phyloP scores from a whole-genome alignment of 2,329 filamentous ascomycete species.

The Trichoderma afroharzianum region DNA sequence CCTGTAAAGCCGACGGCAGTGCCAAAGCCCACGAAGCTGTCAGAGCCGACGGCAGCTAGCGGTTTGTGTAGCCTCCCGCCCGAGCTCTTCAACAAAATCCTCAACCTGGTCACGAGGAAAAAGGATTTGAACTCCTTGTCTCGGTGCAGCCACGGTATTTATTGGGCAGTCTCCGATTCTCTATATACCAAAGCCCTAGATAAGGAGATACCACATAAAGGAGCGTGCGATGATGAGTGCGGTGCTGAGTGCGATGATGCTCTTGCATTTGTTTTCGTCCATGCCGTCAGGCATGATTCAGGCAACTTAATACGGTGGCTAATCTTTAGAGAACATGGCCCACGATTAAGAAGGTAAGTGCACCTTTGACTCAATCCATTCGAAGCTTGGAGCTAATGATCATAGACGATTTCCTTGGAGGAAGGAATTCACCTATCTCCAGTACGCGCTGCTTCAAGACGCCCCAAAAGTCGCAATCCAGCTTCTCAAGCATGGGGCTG shows the following conservation, averaged over 20 bases:
- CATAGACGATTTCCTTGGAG: background rate
- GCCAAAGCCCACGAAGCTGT: no score
- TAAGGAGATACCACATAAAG: background rate
- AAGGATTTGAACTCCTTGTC: background rate
- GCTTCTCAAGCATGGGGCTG: constrained; percentile 11
- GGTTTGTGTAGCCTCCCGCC: background rate
- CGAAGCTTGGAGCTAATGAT: background rate
- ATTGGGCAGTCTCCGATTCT: background rate
- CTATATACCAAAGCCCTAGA: background rate
- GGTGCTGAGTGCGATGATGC: background rate
- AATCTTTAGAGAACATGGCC: background rate
- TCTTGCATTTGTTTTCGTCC: background rate
- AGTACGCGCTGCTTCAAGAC: constrained; percentile 12
- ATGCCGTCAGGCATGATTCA: constrained; percentile 10
- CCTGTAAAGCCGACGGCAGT: no score
- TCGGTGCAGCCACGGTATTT: background rate
- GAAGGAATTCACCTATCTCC: background rate
- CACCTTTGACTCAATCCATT: no score
- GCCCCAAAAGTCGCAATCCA: background rate
- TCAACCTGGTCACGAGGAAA: background rate
- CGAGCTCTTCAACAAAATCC: background rate
- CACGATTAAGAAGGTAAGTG: constrained; percentile 5
- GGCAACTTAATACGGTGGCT: constrained; percentile 4
- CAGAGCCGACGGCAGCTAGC: background rate
- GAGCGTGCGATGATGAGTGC: background rate